phyloP scores from a whole-genome alignment of 768 basidiomycete species.

The Termitomyces bulborhizus region DNA sequence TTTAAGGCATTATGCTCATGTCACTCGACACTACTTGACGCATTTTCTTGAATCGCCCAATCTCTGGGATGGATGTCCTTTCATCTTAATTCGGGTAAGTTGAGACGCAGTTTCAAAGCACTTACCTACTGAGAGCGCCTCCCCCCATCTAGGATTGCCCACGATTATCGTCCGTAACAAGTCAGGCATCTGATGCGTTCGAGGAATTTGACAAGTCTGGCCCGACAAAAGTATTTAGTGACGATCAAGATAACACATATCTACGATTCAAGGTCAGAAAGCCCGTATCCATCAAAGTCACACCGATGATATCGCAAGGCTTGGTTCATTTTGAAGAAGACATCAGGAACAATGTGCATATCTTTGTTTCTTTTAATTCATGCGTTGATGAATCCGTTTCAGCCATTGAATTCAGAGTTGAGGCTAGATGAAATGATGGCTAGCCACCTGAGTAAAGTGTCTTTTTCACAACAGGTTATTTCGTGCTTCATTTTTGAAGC shows the following conservation, averaged over 20 bases:
- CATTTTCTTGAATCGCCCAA: slow-evolving; percentile 26
- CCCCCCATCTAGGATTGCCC: slow-evolving; percentile 18
- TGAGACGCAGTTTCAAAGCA: neutral
- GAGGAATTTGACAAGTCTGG: neutral
- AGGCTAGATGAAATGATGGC: slow-evolving; percentile 38
- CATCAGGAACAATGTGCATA: slow-evolving; percentile 37
- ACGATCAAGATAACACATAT: slow-evolving; percentile 26
- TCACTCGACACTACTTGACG: slow-evolving; percentile 43
- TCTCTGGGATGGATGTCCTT: slow-evolving; percentile 43
- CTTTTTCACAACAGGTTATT: slow-evolving; percentile 13
- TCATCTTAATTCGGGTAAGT: slow-evolving; percentile 37
- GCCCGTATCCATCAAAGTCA: slow-evolving; percentile 38
- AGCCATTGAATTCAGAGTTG: slow-evolving; percentile 31
- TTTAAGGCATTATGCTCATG: slow-evolving; percentile 40
- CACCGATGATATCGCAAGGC: slow-evolving; percentile 47
- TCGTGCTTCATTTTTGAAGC: slow-evolving; percentile 34
- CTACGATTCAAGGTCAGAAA: slow-evolving; percentile 34
- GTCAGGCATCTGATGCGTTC: neutral
- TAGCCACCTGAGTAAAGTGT: slow-evolving; percentile 27
- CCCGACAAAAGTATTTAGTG: slow-evolving; percentile 3
- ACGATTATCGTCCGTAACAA: slow-evolving; percentile 7
- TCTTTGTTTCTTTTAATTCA: neutral
- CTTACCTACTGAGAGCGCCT: neutral
- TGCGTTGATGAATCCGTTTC: neutral
- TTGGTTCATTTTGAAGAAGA: slow-evolving; percentile 42